Percentiles rank a stretch among this genome's conserved stretches.
Conservation (phyloP, 1,139 yeast species). For the Candida neerlandica region DNA sequence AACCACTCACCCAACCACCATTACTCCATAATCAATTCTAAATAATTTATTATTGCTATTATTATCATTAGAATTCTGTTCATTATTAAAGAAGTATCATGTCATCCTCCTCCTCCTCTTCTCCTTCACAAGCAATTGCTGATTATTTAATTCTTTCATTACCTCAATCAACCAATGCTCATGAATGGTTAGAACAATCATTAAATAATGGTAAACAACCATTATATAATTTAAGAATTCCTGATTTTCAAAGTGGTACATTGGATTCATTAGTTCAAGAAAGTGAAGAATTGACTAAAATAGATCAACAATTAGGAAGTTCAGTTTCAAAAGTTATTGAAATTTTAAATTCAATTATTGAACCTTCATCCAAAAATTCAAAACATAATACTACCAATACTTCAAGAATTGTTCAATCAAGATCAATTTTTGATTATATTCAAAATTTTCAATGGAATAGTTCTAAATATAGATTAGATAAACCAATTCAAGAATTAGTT, state of each 20-base stretch:
- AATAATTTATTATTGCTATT: too few species aligned
- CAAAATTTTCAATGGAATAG: conserved; percentile 85
- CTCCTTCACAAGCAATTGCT: conserved; percentile 24
- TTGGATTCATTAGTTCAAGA: conserved; percentile 88
- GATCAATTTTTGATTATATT: conserved; percentile 60
- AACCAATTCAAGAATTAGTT: conserved; percentile 76
- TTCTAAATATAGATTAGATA: conserved; percentile 82
- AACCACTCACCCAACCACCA: neutral
- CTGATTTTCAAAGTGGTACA: conserved; percentile 94
- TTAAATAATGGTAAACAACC: conserved; percentile 47
- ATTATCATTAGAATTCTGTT: neutral
- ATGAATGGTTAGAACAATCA: conserved; percentile 46
- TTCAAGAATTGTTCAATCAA: conserved; percentile 42
- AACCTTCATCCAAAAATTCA: conserved; percentile 19
- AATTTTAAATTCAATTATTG: conserved; percentile 56
- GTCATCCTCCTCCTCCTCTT: conserved; percentile 1
- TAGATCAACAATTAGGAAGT: conserved; percentile 72
- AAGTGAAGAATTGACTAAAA: conserved; percentile 82
- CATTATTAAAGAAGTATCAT: neutral
- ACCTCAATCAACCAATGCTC: conserved; percentile 51
- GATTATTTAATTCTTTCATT: conserved; percentile 54
- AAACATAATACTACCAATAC: conserved; percentile 18
- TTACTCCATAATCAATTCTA: too few species aligned
- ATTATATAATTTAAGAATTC: conserved; percentile 57
- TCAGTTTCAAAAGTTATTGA: conserved; percentile 79